Conservation (phyloP, 305 asterid species). For the Andrographis paniculata region DNA sequence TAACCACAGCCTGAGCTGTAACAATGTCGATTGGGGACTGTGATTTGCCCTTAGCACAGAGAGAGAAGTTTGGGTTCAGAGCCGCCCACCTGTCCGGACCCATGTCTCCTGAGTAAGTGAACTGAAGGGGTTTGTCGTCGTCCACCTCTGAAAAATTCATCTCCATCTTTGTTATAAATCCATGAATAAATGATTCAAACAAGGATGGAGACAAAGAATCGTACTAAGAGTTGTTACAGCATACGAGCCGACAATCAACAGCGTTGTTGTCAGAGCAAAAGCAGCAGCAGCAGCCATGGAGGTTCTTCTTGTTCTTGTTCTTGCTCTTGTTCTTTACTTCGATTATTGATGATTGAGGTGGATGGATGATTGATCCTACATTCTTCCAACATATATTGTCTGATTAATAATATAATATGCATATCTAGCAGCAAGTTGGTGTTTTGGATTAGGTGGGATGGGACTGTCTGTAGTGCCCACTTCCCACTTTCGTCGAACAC, state of each 20-base stretch:
- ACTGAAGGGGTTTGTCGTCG: constrained; percentile 23
- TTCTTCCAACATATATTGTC: not conserved
- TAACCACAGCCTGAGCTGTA: constrained; percentile 18
- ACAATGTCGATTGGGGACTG: constrained; percentile 69
- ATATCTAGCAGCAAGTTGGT: not conserved
- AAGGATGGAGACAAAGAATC: not conserved
- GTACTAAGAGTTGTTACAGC: constrained; percentile 21
- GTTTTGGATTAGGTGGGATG: not conserved
- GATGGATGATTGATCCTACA: not conserved
- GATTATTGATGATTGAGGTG: not conserved
- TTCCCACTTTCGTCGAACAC: not conserved
- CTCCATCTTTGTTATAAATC: no score
- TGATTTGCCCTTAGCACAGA: constrained; percentile 51
- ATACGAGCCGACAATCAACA: constrained; percentile 21
- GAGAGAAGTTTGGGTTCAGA: constrained; percentile 48
- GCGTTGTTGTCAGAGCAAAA: constrained; percentile 2
- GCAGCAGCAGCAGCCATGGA: constrained; percentile 20
- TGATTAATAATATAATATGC: not conserved
- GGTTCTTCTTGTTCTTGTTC: not conserved
- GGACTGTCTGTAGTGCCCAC: not conserved
- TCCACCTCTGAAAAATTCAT: constrained; percentile 17
- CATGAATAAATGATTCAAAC: not conserved
- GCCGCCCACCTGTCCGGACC: constrained; percentile 75
- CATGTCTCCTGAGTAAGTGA: constrained; percentile 53
- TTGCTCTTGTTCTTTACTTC: not conserved